Conservation (phyloP, 2,329 filamentous ascomycete genomes). For the Epichloe baconii region DNA sequence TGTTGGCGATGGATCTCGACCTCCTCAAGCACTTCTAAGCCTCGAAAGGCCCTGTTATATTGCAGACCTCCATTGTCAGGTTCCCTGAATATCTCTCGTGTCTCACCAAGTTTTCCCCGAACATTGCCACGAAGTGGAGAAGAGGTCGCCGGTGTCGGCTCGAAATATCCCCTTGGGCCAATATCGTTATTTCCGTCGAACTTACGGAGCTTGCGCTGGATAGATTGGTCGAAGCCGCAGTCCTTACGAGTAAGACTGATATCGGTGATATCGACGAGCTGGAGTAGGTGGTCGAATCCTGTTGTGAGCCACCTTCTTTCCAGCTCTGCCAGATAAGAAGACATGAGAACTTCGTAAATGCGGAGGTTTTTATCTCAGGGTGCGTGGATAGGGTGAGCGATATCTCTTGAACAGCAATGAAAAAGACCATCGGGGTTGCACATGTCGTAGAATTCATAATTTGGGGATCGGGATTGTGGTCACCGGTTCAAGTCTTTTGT, state of each 20-base stretch:
- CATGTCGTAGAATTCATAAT: no score
- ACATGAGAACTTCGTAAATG: conserved; percentile 13
- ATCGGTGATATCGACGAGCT: conserved; percentile 13
- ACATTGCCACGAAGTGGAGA: conserved; percentile 11
- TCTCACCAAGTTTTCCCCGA: conserved; percentile 15
- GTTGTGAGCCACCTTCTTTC: conserved; percentile 21
- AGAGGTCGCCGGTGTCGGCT: not conserved
- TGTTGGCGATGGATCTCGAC: conserved; percentile 20
- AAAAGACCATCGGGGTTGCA: no score
- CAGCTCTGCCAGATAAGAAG: conserved; percentile 14
- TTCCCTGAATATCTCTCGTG: conserved; percentile 15
- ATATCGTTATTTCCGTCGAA: conserved; percentile 18
- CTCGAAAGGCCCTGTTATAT: conserved; percentile 14
- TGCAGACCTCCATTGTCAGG: conserved; percentile 17
- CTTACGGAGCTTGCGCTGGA: conserved; percentile 17
- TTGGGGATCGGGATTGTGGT: no score
- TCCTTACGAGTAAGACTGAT: conserved; percentile 11
- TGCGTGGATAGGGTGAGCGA: not conserved
- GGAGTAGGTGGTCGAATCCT: conserved; percentile 13
- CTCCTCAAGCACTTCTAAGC: conserved; percentile 19
- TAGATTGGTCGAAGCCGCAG: conserved; percentile 20
- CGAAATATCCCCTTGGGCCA: not conserved
- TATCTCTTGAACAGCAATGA: not conserved
- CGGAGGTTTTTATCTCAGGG: not conserved
- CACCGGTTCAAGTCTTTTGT: no score